Percentiles rank a stretch among this genome's conserved stretches.
phyloP scores from a whole-genome alignment of 2,329 filamentous ascomycete species.

The Ascochyta pisi region DNA sequence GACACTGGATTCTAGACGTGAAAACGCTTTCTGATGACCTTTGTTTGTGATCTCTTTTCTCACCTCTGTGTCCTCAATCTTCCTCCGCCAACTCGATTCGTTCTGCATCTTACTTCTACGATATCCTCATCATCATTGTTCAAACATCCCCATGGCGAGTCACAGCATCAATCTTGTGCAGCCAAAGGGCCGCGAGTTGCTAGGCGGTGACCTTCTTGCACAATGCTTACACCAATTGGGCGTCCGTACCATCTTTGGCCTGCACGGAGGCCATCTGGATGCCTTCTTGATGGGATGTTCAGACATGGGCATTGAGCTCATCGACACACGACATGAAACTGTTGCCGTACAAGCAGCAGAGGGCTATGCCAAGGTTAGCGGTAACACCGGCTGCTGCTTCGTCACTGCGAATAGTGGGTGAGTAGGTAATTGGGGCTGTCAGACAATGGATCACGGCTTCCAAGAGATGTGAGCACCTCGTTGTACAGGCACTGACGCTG shows the following conservation, averaged over 20 bases:
- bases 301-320: conserved; percentile 50
- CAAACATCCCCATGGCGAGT: conserved; percentile 1
- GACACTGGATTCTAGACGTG: not conserved
- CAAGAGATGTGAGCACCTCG: too few species aligned
- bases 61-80: too few species aligned
- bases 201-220: conserved; percentile 56
- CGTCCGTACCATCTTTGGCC: conserved; percentile 54
- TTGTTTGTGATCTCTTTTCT: not conserved
- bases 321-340: conserved; percentile 58
- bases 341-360: conserved; percentile 58
- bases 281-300: conserved; percentile 56
- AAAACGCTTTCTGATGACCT: not conserved
- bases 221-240: conserved; percentile 54
- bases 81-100: too few species aligned
- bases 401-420: conserved; percentile 59
- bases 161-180: conserved; percentile 33
- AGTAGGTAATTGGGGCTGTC: conserved; percentile 10
- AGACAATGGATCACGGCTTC: too few species aligned
- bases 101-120: too few species aligned
- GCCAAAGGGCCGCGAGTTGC: conserved; percentile 50
- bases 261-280: conserved; percentile 58
- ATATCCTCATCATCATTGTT: not conserved
- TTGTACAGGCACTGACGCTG: not conserved
- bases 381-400: conserved; percentile 55
- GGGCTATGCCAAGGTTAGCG: conserved; percentile 54